Conservation (phyloP, 2,329 filamentous ascomycete genomes). For the Sclerotinia minor region DNA sequence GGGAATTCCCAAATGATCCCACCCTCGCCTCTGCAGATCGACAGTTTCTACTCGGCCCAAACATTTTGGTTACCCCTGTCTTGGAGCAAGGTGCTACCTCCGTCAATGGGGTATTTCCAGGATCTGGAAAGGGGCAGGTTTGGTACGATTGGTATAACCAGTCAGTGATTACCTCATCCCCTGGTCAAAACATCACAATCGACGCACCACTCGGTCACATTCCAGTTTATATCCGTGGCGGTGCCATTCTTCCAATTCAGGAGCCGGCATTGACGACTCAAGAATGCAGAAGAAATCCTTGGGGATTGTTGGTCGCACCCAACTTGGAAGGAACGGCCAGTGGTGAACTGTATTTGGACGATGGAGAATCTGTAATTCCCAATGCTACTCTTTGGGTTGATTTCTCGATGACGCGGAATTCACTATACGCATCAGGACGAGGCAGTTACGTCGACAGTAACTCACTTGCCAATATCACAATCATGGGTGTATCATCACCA, state of each 20-base stretch:
- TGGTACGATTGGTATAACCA: constrained; percentile 86
- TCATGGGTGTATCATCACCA: constrained; percentile 56
- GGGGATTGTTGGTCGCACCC: constrained; percentile 66
- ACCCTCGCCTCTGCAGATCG: constrained; percentile 64
- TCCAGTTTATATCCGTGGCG: constrained; percentile 69
- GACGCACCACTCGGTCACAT: constrained; percentile 66
- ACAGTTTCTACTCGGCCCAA: constrained; percentile 70
- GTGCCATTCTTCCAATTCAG: constrained; percentile 66
- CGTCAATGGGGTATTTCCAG: constrained; percentile 68
- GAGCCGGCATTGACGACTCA: constrained; percentile 67
- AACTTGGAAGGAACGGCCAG: constrained; percentile 54
- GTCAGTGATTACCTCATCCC: constrained; percentile 51
- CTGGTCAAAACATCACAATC: constrained; percentile 60
- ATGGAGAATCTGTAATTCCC: constrained; percentile 66
- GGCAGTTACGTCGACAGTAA: constrained; percentile 59
- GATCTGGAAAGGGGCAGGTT: constrained; percentile 56
- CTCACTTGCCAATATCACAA: constrained; percentile 60
- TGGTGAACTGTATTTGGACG: constrained; percentile 70
- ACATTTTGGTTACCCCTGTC: constrained; percentile 66
- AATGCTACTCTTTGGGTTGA: constrained; percentile 56
- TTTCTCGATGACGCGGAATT: constrained; percentile 48
- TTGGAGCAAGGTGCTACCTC: constrained; percentile 61
- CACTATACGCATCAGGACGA: constrained; percentile 49
- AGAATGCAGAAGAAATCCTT: constrained; percentile 62
- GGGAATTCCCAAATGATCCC: constrained; percentile 74